Evolutionary conservation across 2,329 filamentous ascomycete species (phyloP), one percentile per base, ranked within the genome.

Genomic region (Colletotrichum acutatum): DNA sequence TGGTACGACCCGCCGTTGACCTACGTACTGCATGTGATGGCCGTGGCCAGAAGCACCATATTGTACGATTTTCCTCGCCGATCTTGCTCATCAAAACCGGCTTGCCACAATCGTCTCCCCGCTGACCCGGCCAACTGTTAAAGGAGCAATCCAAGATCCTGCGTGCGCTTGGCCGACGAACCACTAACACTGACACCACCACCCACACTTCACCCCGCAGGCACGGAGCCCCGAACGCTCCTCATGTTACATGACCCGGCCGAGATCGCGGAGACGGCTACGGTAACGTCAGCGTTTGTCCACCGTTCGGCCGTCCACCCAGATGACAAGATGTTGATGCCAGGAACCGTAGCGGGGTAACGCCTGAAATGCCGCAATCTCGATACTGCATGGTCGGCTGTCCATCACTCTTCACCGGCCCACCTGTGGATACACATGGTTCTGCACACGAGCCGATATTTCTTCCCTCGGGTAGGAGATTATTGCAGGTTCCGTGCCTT

Each of bases 191-290:
- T 46, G 42, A 22, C 64, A 71, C 63, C 46, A 53, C 30, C 61
- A 49, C 49, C 68, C 56, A 49, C 63, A 54, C 56, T 22, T 28
- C 49, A 63, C 58, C 57, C 64, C 65, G 65, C 69, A 57, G 62
- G 32, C 42, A 67, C 64, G 34, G 52, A 68, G 69, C 53, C 65
- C 66, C 42, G n/a, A 63, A 42, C 53, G n/a, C 59, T 72, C 24
- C 26, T 63, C 11, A 26, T 59, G 69, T 69, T 68, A 49, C 37
- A 69, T 28, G 34, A 63, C 53, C 66, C 70, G 70, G 70, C 70
- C 66, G 70, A 70, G 70, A 70, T 65, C 66, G 66, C 66, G 70
- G 66, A 70, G 66, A 65, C 70, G 32, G 66, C 59, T 64, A 70
- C 60, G 54, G 66, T 54, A 70, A 49, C 34, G 60, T 65, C 70